Evolutionary conservation across 495 filamentous ascomycete species (phyloP).

Genomic region (Aspergillus funiculosus): DNA sequence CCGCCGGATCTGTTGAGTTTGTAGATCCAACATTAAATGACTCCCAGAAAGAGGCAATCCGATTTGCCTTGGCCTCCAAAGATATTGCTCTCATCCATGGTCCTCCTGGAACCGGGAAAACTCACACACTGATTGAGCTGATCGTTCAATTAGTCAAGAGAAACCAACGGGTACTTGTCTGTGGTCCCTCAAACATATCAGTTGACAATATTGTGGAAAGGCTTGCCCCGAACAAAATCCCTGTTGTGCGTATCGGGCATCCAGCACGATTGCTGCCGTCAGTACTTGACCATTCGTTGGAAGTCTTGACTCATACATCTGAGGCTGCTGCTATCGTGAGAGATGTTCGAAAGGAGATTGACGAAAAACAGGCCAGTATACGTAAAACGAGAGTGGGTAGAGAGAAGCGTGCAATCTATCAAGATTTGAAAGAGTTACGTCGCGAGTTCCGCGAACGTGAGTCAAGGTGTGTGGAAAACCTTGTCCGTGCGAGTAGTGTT

Average conservation of each 20-base stretch:
- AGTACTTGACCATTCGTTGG: constrained; percentile 82
- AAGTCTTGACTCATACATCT: constrained; percentile 85
- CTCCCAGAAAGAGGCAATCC: constrained; percentile 84
- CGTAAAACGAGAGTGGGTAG: constrained; percentile 76
- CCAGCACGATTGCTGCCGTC: constrained; percentile 86
- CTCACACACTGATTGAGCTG: constrained; percentile 91
- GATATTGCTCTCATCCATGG: constrained; percentile 94
- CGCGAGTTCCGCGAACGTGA: constrained; percentile 88
- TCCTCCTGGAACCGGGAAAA: constrained; percentile 94
- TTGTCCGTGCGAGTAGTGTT: constrained; percentile 74
- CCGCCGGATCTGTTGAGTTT: constrained; percentile 62
- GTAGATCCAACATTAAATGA: constrained; percentile 76
- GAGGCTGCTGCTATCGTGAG: constrained; percentile 87
- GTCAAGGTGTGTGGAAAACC: constrained; percentile 65
- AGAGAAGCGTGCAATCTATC: constrained; percentile 78
- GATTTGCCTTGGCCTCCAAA: constrained; percentile 73
- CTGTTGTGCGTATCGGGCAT: constrained; percentile 86
- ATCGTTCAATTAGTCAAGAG: constrained; percentile 77
- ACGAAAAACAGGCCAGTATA: constrained; percentile 82
- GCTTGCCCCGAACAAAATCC: constrained; percentile 72
- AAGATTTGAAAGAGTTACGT: constrained; percentile 74
- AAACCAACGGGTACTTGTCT: constrained; percentile 75
- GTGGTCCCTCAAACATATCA: constrained; percentile 91
- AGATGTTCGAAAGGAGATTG: constrained; percentile 89
- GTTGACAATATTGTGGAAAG: constrained; percentile 99